phyloP scores from a whole-genome alignment of 2,329 filamentous ascomycete species.

The Colletotrichum limetticola region DNA sequence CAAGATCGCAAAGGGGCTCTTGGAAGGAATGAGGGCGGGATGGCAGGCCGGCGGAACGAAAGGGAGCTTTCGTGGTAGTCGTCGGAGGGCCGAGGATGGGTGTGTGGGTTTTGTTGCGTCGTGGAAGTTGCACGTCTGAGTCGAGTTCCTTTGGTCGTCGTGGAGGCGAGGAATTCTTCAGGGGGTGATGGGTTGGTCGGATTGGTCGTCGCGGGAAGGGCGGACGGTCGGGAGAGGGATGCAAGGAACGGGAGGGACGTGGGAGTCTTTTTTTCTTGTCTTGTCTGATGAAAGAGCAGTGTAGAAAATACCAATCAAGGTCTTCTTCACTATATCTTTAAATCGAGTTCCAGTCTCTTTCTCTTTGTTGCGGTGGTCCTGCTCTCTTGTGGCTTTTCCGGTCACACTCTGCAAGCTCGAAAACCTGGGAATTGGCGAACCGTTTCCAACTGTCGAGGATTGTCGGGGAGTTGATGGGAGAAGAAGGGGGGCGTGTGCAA shows the following conservation, averaged over 20 bases:
- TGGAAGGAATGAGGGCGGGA: slow-evolving; percentile 32
- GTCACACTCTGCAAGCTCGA: slow-evolving; percentile 25
- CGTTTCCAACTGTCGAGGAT: slow-evolving; percentile 24
- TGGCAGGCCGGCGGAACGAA: slow-evolving; percentile 41
- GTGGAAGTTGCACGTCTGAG: slow-evolving; percentile 40
- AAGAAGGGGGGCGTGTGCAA: slow-evolving; percentile 19
- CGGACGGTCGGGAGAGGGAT: slow-evolving; percentile 30
- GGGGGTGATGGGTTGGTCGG: slow-evolving; percentile 16
- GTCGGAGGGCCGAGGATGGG: slow-evolving; percentile 42
- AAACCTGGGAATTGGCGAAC: slow-evolving; percentile 27
- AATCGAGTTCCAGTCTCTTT: slow-evolving; percentile 46
- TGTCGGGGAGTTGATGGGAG: slow-evolving; percentile 32
- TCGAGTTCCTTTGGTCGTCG: slow-evolving; percentile 53
- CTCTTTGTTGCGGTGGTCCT: slow-evolving; percentile 6
- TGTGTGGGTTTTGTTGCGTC: slow-evolving; percentile 11
- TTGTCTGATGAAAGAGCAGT: slow-evolving; percentile 17
- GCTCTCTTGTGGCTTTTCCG: slow-evolving; percentile 3
- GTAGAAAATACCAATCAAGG: slow-evolving; percentile 54
- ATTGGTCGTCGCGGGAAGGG: slow-evolving; percentile 12
- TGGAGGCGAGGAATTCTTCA: slow-evolving; percentile 55
- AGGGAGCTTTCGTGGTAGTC: slow-evolving; percentile 45
- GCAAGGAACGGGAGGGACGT: slow-evolving; percentile 26
- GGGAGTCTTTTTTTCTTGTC: not conserved
- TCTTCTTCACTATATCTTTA: slow-evolving; percentile 40
- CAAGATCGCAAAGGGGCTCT: slow-evolving; percentile 31